These are phyloP conservation scores for Phytophthora ohioensis DNA, from an alignment of 352 stramenopile species.

Conservation along the genomic window DNA sequence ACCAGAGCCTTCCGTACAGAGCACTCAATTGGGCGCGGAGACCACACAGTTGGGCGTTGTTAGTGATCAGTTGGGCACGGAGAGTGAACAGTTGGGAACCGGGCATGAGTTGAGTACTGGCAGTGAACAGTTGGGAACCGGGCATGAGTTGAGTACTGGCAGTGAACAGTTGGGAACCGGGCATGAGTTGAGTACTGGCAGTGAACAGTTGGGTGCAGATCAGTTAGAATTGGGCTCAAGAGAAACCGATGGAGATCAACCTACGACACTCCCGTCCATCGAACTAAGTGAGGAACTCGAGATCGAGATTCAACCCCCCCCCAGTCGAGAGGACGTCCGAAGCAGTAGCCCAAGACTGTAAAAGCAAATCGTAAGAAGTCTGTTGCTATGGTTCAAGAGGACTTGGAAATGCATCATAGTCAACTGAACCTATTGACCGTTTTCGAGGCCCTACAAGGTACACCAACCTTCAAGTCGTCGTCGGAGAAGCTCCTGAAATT, in stretches of 20 bases:
- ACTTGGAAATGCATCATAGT: conserved; percentile 5
- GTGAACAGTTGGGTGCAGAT: too few relatives aligned
- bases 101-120: too few relatives aligned
- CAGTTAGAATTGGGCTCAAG: too few relatives aligned
- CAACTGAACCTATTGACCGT: conserved; percentile 9
- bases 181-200: too few relatives aligned
- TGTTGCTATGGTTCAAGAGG: conserved; percentile 13
- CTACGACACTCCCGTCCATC: too few relatives aligned
- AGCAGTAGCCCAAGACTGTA: conserved; percentile 7
- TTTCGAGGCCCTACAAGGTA: neutral
- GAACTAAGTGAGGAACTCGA: neutral
- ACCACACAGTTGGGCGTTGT: too few relatives aligned
- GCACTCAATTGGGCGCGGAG: too few relatives aligned
- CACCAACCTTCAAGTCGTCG: conserved; percentile 4
- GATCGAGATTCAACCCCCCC: conserved; percentile 10
- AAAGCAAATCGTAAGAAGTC: conserved; percentile 19
- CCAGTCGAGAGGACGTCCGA: conserved; percentile 1
- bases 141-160: too few relatives aligned
- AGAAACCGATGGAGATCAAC: neutral
- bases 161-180: neutral
- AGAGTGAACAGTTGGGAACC: neutral
- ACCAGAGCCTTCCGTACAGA: too few relatives aligned
- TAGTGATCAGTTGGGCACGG: too few relatives aligned
- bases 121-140: too few relatives aligned
- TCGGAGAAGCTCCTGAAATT: conserved; percentile 8